Percentiles rank a stretch among this genome's conserved stretches.
These are phyloP conservation scores for Elsinoe necatrix DNA, from an alignment of 2,329 filamentous ascomycete genomes.

Conservation along the genomic window DNA sequence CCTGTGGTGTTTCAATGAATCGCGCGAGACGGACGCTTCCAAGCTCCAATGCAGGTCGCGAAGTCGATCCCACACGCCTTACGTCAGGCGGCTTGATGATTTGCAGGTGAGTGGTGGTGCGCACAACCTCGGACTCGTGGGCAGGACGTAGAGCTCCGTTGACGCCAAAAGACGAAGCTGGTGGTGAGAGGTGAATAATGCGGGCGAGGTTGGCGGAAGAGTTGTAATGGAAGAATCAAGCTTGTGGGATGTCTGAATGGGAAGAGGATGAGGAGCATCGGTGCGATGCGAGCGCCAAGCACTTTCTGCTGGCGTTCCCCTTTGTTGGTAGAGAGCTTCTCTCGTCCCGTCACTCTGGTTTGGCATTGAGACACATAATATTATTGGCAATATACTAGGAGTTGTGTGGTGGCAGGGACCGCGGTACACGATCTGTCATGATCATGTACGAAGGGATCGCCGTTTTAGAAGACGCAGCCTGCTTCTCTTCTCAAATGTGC, in stretches of 20 bases:
- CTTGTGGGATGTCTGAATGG: constrained; percentile 5
- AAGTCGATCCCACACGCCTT: constrained; percentile 9
- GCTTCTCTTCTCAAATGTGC: too few relatives aligned
- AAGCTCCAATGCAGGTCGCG: constrained; percentile 5
- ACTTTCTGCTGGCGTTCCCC: constrained; percentile 1
- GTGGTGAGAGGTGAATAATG: background rate
- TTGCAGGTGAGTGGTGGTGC: constrained; percentile 6
- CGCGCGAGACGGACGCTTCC: background rate
- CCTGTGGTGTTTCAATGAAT: background rate
- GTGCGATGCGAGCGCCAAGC: constrained; percentile 13
- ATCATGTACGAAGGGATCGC: too few relatives aligned
- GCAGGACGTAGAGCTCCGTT: background rate
- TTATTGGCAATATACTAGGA: background rate
- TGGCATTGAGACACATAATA: constrained; percentile 9
- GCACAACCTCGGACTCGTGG: background rate
- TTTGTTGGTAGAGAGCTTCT: background rate
- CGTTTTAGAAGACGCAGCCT: too few relatives aligned
- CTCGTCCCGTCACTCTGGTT: background rate
- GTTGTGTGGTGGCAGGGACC: too few relatives aligned
- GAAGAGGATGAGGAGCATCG: constrained; percentile 9
- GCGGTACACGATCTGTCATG: too few relatives aligned
- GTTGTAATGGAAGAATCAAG: constrained; percentile 2
- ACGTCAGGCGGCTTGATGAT: constrained; percentile 15
- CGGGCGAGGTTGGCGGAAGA: background rate
- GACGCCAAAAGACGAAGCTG: background rate